Evolutionary conservation across 208 protist genomes (phyloP), one percentile per base, ranked within the genome.

Genomic region (Wallacemonas sp.): DNA sequence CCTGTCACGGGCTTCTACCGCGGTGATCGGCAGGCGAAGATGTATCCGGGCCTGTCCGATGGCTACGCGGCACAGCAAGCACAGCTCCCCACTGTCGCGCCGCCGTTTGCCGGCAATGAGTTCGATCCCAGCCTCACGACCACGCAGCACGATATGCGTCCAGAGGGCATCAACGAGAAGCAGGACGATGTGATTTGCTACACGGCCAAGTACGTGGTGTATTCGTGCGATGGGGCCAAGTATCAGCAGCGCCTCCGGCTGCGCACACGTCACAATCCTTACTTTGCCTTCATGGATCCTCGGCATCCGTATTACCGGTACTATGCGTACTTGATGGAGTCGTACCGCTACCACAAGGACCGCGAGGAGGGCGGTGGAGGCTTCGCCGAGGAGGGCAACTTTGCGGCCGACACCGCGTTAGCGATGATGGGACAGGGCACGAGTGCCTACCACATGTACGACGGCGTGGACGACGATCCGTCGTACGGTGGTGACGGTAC

Each of bases 121-220:
- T 38, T 39, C 22, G 65, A 70, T n/a, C 65, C 61, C 5, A 65
- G 66, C 55, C 57, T 62, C 32, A 73, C 68, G 12, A 76, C 49
- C 29, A 69, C 57, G 42, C 54, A 52, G 12, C 68, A 79, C 33
- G 70, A 73, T 11, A 72, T 72, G 52, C 23, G 69, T 1, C 89
- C 89, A 3, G 59, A 65, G 7, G 89, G 85, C 33, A 86, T 94
- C 29, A 80, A 79, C 2, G 69, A 76, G 5, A 89, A 91, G 57
- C 86, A 94, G 54, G 89, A 94, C 67, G 75, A 83, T 5, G 90
- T 94, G 65, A 92, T 94, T 39, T 82, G 91, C 50, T 74, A 88
- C 57, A 86, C 90, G 7, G 89, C 89, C 49, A 82, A 91, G 49
- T 90, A 89, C 61, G 85, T 94, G n/a, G 86, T 87, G 2, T 73